Evolutionary conservation across 495 filamentous ascomycete species (phyloP), one percentile per base, ranked within the genome.

Genomic region (Lichenothelia convexa): DNA sequence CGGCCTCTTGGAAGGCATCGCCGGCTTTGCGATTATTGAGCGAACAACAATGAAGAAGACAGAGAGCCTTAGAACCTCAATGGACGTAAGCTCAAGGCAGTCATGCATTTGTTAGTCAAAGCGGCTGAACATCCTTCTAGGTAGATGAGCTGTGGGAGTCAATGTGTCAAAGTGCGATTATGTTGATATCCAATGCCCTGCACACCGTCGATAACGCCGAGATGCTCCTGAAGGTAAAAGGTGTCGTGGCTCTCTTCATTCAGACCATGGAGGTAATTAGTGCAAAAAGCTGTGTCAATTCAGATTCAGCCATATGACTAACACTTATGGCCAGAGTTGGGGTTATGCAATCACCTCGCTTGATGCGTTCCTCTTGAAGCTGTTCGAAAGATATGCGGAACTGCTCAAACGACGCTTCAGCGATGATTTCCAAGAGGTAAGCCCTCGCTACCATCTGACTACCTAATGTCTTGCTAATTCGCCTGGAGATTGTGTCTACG

Each of bases 61-160:
- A 1, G 77, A 80, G 2, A 76, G 80, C 39, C 62, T 95, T 30
- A 67, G 89, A 34, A 81, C 84, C n/a, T 60, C 70, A 11, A 68
- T 78, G 38, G 89, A 95, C 64, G 86, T 91, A 56, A 52, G 70
- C 56, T 19, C 3, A 12, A 16, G n/a, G n/a, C n/a, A n/a, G n/a
- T n/a, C n/a, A n/a, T n/a, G 9, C 24, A 29, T 29, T 29, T 29
- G 24, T 2, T 11, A 9, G 15, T 2, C 9, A 29, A 29, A 13
- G 15, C 15, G 24, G 1, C 9, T 13, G 9, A 13, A 29, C 24
- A 11, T 1, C 15, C 15, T 29, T 29, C n/a, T 22, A 87, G 80
- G 79, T 93, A 34, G 87, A 95, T 48, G 86, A 93, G 52, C 66
- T 99, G 4, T 99, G 89, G 89, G 86, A 94, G 50, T 93, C 86